Evolutionary conservation across 2,329 filamentous ascomycete species (phyloP).

Genomic region (Cryphonectria naterciae): DNA sequence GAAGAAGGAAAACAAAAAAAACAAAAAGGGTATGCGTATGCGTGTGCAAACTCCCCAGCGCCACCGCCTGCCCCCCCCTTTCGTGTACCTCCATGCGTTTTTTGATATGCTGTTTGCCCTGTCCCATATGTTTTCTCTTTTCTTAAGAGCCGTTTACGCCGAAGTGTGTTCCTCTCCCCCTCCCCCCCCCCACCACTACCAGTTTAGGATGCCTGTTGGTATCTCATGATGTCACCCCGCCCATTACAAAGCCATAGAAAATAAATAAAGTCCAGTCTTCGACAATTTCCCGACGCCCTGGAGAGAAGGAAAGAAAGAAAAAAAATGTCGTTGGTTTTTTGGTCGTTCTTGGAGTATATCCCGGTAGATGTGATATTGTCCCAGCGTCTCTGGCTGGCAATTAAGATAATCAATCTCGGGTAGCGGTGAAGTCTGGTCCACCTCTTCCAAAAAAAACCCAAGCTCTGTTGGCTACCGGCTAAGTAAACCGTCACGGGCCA

Average conservation of each 20-base stretch:
- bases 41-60: neutral
- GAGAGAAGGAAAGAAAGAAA: neutral
- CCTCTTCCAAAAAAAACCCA: too few relatives aligned
- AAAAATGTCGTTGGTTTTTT: neutral
- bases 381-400: neutral
- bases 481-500: too few relatives aligned
- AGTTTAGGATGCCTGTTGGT: neutral
- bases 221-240: neutral
- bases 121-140: neutral
- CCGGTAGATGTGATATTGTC: neutral
- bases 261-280: neutral
- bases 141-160: neutral
- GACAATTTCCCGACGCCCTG: neutral
- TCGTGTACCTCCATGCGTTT: conserved; percentile 10
- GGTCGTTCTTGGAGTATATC: too few relatives aligned
- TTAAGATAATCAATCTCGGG: neutral
- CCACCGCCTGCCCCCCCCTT: neutral
- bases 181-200: too few relatives aligned
- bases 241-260: neutral
- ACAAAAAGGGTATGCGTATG: neutral
- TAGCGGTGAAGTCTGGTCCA: neutral
- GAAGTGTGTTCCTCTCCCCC: neutral
- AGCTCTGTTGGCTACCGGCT: too few relatives aligned
- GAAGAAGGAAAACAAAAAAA: neutral
- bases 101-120: neutral